These are phyloP conservation scores for Nepenthes alata DNA, from an alignment of 179 eudicot species.

Conservation along the genomic window DNA sequence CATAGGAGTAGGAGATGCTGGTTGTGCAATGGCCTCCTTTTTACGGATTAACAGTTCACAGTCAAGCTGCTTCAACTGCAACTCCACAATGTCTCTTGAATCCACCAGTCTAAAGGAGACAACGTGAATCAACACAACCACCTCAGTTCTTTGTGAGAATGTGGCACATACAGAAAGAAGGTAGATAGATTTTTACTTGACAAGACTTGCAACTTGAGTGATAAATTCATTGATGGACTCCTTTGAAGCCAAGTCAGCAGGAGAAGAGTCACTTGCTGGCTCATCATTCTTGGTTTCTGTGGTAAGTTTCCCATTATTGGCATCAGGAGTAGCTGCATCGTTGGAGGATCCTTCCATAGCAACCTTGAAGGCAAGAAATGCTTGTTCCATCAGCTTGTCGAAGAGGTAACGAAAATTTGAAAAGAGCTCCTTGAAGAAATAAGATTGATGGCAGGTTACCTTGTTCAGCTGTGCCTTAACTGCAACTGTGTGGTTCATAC, in stretches of 20 bases:
- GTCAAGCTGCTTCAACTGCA: slow-evolving; percentile 69
- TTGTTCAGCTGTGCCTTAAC: slow-evolving; percentile 44
- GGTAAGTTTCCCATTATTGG: slow-evolving; percentile 19
- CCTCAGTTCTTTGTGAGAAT: neutral
- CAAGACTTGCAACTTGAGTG: slow-evolving; percentile 66
- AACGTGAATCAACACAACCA: neutral
- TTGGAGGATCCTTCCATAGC: slow-evolving; percentile 41
- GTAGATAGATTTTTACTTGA: slow-evolving; percentile 37
- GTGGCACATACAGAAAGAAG: neutral
- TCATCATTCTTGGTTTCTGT: slow-evolving; percentile 26
- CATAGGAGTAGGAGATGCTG: slow-evolving; percentile 33
- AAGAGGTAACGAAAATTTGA: slow-evolving; percentile 13
- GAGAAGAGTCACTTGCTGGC: slow-evolving; percentile 23
- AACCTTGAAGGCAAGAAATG: slow-evolving; percentile 38
- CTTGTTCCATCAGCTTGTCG: slow-evolving; percentile 18
- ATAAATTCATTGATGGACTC: slow-evolving; percentile 63
- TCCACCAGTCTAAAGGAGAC: slow-evolving; percentile 65
- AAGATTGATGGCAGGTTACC: slow-evolving; percentile 27
- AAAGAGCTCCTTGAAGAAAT: slow-evolving; percentile 14
- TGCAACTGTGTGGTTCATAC: slow-evolving; percentile 22
- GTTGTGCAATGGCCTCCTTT: slow-evolving; percentile 68
- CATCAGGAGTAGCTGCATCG: slow-evolving; percentile 15
- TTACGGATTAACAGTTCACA: slow-evolving; percentile 77
- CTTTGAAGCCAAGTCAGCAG: slow-evolving; percentile 36
- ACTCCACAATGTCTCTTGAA: slow-evolving; percentile 82